A percentile compares a stretch with the other conserved stretches of the same genome.
Conservation (phyloP, 129 eudicot genomes). For the Chrysanthemum makinoi region DNA sequence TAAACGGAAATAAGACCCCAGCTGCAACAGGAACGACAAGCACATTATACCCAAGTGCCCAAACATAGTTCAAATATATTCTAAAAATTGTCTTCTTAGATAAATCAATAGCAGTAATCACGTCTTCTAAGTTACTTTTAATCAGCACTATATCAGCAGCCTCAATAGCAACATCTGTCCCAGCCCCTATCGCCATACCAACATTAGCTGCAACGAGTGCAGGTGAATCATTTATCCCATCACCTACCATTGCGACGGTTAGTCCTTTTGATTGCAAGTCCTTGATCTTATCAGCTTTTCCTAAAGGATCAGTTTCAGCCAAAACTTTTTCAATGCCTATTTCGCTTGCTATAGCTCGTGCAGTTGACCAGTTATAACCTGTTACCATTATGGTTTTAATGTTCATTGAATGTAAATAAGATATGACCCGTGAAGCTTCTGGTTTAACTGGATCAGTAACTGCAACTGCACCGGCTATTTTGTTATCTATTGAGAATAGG, state of each 20-base stretch:
- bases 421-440: conserved; percentile 79
- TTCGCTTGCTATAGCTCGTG: conserved; percentile 67
- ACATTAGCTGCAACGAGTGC: conserved; percentile 94
- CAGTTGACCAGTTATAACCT: conserved; percentile 96
- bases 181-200: conserved; percentile 98
- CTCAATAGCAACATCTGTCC: conserved; percentile 95
- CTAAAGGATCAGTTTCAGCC: conserved; percentile 91
- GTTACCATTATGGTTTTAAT: conserved; percentile 84
- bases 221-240: conserved; percentile 96
- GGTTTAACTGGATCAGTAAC: conserved; percentile 95
- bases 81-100: conserved; percentile 76
- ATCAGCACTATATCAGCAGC: conserved; percentile 92
- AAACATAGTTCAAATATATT: conserved; percentile 75
- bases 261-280: conserved; percentile 80
- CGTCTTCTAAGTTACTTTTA: conserved; percentile 83
- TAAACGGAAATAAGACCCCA: conserved; percentile 76
- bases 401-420: conserved; percentile 65
- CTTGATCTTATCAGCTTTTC: conserved; percentile 90
- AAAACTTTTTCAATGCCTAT: conserved; percentile 74
- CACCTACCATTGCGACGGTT: conserved; percentile 97
- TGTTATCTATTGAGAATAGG: conserved; percentile 59
- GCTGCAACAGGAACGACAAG: conserved; percentile 94
- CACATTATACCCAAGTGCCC: conserved; percentile 97
- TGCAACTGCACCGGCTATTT: conserved; percentile 73
- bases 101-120: conserved; percentile 84